Base-by-base conservation (phyloP, 306 rosid species). In the Prunus mume region DNA sequence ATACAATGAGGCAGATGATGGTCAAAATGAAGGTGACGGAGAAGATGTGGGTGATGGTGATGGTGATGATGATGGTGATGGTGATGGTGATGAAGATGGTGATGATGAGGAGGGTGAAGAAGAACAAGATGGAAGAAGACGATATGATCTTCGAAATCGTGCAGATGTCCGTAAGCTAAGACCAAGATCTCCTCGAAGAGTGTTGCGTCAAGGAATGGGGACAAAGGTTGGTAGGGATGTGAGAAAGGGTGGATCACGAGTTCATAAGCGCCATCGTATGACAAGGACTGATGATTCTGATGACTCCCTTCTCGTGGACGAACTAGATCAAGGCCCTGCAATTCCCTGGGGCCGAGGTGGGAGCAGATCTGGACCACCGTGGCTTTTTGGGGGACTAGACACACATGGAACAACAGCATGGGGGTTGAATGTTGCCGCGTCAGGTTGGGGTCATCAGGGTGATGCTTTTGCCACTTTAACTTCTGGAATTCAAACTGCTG, bases 381-480 rank as follows among this genome's bases (percentile, higher is more conserved):
- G 91, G 93, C 96, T 90, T 69, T 90, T 94, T 79, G 98, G 98
- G 25, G 98, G 98, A 70, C 75, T 92, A 78, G 97, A 94, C 69
- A 89, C 81, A 79, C 98, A 92, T 81, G 97, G 98, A 73, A 80
- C 99, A 70, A 70, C 98, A 34, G 83, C 96, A 17, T 90, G 90
- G 86, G 99, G 99, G 22, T 86, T 95, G 87, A 95, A 95, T 85
- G 82, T 90, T 78, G 97, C 97, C 49, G 97, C 99, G 63, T 95
- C 99, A 24, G 99, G 99, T 69, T 95, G 99, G 99, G 97, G 93
- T 82, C 99, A 95, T 85, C 99, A 95, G 84, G 90, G 88, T 56
- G 99, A 95, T 86, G 90, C 96, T 67, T 85, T 95, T 77, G 80
- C 97, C 28, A 46, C 91, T 52, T 79, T 90, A 80, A 86, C 95